Conservation (phyloP, 345 rosid genomes). For the Crucihimalaya himalaica region DNA sequence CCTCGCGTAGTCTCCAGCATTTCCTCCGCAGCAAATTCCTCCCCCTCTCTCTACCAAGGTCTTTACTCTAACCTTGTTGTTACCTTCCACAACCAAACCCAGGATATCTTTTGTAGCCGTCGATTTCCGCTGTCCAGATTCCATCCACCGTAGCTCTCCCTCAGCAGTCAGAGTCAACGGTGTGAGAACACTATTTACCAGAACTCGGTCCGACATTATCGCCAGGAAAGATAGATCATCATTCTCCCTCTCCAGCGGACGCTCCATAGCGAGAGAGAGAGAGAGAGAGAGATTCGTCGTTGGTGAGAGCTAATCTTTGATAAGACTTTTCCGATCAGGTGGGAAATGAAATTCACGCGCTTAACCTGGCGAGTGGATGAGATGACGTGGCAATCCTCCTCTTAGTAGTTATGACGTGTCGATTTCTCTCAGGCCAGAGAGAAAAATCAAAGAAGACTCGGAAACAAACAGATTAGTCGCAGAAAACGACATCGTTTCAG, state of each 20-base stretch:
- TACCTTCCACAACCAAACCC: conserved; percentile 63
- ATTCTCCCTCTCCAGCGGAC: conserved; percentile 26
- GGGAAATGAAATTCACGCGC: conserved; percentile 3
- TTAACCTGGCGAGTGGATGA: background rate
- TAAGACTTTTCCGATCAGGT: conserved; percentile 4
- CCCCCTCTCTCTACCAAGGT: conserved; percentile 45
- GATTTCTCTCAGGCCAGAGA: background rate
- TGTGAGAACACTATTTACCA: conserved; percentile 45
- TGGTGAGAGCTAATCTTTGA: conserved; percentile 4
- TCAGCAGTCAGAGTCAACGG: conserved; percentile 52
- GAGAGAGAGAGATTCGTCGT: conserved; percentile 16
- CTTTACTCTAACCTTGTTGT: conserved; percentile 52
- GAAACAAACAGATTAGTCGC: background rate
- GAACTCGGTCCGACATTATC: conserved; percentile 52
- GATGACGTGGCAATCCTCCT: background rate
- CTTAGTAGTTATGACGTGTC: background rate
- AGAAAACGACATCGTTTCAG: background rate
- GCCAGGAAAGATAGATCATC: conserved; percentile 4
- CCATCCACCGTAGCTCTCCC: conserved; percentile 61
- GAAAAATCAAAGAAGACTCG: background rate
- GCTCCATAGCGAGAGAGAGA: conserved; percentile 37
- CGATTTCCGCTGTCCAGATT: conserved; percentile 47
- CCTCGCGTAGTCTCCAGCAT: conserved; percentile 53
- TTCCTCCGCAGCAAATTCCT: conserved; percentile 55
- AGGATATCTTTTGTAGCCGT: conserved; percentile 60